Evolutionary conservation across 1,284 basidiomycete genomes (phyloP), one percentile per base, ranked within the genome.

Genomic region (Violaceomyces palustris): DNA sequence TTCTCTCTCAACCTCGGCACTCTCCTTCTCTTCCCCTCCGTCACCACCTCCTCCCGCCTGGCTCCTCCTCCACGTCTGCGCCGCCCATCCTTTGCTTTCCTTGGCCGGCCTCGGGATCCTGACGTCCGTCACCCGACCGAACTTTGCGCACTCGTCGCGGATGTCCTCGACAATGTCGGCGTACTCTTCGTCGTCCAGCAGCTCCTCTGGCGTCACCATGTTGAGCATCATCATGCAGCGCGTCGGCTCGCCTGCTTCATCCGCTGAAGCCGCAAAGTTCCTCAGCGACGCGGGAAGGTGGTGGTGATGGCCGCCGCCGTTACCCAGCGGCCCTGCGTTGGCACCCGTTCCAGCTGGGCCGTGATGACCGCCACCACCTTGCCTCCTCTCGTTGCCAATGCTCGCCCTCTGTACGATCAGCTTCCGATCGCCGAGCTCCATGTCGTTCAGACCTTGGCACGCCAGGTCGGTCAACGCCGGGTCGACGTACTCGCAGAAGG

Each of bases 401-500:
- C 88, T 89, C 9, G 94, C 93, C 45, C 92, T 85, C 71, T 98
- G 94, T 28, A 98, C 93, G 39, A 97, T 88, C 31, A 99, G 81
- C 67, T 83, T 87, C n/a, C 89, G 85, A 74, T 98, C 94, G 40
- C 93, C 94, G 11, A 98, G 81, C 73, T 94, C 87, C 88, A 98
- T 97, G 45, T 90, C 90, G 74, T 94, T 92, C 47, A 99, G 80
- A 53, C 90, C 89, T 74, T 90, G 86, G 69, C 93, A 96, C 27
- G 94, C 94, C 54, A 96, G 83, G 58, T 98, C 92, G 36, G 94
- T 98, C 45, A 92, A 83, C 25, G 75, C 76, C 10, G 83, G 77
- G 73, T 99, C 94, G 45, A 87, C 85, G 74, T 97, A 99, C 79
- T 98, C 94, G 77, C 91, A 94, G 78, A 97, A 98, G 0, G 94